phyloP scores from a whole-genome alignment of 441 rosid species.

The Erodium chrysanthum region DNA sequence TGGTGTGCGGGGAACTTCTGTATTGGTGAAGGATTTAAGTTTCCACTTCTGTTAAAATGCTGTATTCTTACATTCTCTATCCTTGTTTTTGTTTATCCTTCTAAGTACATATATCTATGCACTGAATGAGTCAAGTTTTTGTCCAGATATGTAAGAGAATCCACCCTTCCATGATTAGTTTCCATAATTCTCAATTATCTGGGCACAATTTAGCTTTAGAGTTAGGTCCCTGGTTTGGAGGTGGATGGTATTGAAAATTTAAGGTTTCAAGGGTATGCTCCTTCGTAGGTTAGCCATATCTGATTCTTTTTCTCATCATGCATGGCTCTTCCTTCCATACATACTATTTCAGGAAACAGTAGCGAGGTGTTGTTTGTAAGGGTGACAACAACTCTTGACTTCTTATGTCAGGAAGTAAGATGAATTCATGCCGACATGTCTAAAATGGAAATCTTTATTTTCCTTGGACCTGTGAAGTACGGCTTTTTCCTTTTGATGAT shows the following conservation, averaged over 20 bases:
- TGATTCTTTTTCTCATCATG: not conserved
- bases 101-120: not conserved
- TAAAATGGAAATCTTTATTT: not conserved
- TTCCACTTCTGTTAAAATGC: not conserved
- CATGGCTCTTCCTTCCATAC: not conserved
- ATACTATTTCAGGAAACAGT: not conserved
- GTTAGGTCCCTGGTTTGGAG: slow-evolving; percentile 1
- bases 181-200: not conserved
- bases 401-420: not conserved
- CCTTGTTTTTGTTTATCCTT: not conserved
- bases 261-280: not conserved
- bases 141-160: not conserved
- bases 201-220: not conserved
- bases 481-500: not conserved
- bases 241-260: not conserved
- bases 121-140: not conserved
- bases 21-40: not conserved
- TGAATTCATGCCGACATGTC: not conserved
- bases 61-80: not conserved
- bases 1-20: not conserved
- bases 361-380: not conserved
- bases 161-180: not conserved
- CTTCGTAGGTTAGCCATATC: not conserved
- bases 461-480: not conserved
- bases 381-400: not conserved